Evolutionary conservation across 75 land plant genomes (phyloP).

Genomic region (Larix kaempferi): DNA sequence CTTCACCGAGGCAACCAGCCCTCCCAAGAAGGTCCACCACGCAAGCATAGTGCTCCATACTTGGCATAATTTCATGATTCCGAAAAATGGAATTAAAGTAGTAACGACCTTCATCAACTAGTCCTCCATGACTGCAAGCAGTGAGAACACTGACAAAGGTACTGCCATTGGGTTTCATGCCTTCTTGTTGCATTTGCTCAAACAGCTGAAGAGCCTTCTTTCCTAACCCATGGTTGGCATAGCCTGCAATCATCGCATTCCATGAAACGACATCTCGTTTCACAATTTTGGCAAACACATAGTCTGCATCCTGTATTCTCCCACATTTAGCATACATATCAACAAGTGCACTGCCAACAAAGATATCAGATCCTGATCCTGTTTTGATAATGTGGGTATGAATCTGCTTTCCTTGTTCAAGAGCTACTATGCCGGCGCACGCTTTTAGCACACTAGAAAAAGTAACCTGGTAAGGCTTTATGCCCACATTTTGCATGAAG

Average conservation of each 20-base stretch:
- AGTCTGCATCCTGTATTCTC: neutral
- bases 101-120: neutral
- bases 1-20: constrained; percentile 10
- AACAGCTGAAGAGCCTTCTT: neutral
- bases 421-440: constrained; percentile 13
- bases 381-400: neutral
- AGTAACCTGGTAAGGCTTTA: constrained; percentile 48
- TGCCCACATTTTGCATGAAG: constrained; percentile 33
- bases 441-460: constrained; percentile 47
- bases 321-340: constrained; percentile 7
- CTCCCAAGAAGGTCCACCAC: constrained; percentile 14
- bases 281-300: neutral
- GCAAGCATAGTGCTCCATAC: constrained; percentile 10
- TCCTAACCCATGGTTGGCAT: constrained; percentile 1
- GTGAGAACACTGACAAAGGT: constrained; percentile 12
- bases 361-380: neutral
- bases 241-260: constrained; percentile 6
- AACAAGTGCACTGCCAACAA: neutral
- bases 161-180: constrained; percentile 4
- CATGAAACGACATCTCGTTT: neutral
- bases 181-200: constrained; percentile 4
- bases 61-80: constrained; percentile 1
- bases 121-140: constrained; percentile 12
- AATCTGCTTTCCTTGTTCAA: neutral
- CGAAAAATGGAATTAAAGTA: neutral